Percentiles rank a stretch among this genome's conserved stretches.
These are phyloP conservation scores for Amylocarpus encephaloides DNA, from an alignment of 2,329 filamentous ascomycete species.

Conservation along the genomic window DNA sequence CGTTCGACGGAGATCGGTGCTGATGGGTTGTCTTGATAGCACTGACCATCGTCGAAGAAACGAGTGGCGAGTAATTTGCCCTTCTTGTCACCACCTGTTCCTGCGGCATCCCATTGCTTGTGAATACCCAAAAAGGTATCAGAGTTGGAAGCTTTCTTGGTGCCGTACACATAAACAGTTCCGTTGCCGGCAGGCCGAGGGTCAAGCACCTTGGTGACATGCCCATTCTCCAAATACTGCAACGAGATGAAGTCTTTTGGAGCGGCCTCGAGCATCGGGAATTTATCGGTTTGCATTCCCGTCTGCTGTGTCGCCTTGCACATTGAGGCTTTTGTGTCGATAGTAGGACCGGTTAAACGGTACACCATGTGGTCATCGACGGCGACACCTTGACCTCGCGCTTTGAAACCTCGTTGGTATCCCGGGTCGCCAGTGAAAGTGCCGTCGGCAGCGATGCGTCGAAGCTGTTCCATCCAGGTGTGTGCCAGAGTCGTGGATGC, in stretches of 20 bases:
- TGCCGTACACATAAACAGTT: conserved; percentile 71
- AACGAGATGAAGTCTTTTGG: conserved; percentile 61
- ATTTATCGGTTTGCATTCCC: conserved; percentile 26
- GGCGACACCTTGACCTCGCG: conserved; percentile 49
- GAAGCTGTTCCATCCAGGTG: conserved; percentile 76
- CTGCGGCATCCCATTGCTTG: conserved; percentile 69
- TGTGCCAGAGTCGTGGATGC: conserved; percentile 46
- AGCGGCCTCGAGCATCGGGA: conserved; percentile 35
- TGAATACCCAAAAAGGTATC: conserved; percentile 60
- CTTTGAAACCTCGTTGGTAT: conserved; percentile 65
- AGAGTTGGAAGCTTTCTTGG: conserved; percentile 46
- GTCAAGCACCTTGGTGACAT: conserved; percentile 49
- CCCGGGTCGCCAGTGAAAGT: conserved; percentile 65
- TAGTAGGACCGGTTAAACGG: conserved; percentile 49
- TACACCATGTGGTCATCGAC: conserved; percentile 52
- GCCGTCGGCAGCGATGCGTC: conserved; percentile 65
- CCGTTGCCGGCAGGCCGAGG: conserved; percentile 50
- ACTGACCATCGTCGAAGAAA: conserved; percentile 85
- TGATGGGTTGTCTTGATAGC: conserved; percentile 69
- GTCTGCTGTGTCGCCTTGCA: conserved; percentile 59
- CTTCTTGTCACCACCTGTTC: conserved; percentile 71
- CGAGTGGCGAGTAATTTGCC: conserved; percentile 71
- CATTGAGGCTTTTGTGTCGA: conserved; percentile 48
- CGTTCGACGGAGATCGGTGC: conserved; percentile 51
- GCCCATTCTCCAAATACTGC: conserved; percentile 68